These are phyloP conservation scores for Ceratocystiopsis sp. DNA, from an alignment of 2,329 filamentous ascomycete species.

Conservation along the genomic window DNA sequence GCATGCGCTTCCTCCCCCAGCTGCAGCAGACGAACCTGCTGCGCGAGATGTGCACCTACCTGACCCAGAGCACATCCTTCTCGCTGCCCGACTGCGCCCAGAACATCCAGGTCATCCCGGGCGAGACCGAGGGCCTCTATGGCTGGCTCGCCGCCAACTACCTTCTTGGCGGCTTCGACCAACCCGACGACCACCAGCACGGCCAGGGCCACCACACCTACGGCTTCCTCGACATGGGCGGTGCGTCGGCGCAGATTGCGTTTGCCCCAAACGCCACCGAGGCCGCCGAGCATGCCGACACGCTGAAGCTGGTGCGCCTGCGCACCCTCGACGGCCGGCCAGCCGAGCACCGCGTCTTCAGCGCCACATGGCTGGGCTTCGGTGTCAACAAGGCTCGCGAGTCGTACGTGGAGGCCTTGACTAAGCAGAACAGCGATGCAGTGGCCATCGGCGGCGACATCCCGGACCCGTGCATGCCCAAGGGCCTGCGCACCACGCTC, in stretches of 20 bases:
- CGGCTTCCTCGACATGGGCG: conserved; percentile 96
- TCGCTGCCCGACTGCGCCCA: conserved; percentile 74
- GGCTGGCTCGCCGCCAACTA: conserved; percentile 98
- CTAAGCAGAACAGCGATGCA: conserved; percentile 40
- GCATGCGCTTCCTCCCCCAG: conserved; percentile 72
- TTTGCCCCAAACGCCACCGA: conserved; percentile 92
- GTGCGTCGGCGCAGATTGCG: conserved; percentile 91
- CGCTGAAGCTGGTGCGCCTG: conserved; percentile 72
- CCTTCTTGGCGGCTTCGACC: conserved; percentile 76
- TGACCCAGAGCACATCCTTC: conserved; percentile 61
- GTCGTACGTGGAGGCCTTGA: conserved; percentile 64
- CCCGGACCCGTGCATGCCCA: conserved; percentile 81
- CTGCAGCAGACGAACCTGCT: conserved; percentile 57
- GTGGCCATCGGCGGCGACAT: conserved; percentile 41
- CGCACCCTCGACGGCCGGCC: conserved; percentile 64
- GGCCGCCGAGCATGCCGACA: conserved; percentile 72
- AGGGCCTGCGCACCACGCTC: conserved; percentile 55
- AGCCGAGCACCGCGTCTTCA: conserved; percentile 78
- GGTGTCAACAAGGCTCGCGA: conserved; percentile 87
- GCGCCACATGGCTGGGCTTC: conserved; percentile 92
- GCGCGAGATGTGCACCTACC: conserved; percentile 65
- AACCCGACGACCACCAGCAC: conserved; percentile 55
- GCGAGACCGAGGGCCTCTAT: conserved; percentile 89
- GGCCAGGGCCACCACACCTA: conserved; percentile 87
- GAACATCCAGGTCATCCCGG: conserved; percentile 87